phyloP scores from a whole-genome alignment of 1,284 basidiomycete genomes.

The Ganoderma multipileum region DNA sequence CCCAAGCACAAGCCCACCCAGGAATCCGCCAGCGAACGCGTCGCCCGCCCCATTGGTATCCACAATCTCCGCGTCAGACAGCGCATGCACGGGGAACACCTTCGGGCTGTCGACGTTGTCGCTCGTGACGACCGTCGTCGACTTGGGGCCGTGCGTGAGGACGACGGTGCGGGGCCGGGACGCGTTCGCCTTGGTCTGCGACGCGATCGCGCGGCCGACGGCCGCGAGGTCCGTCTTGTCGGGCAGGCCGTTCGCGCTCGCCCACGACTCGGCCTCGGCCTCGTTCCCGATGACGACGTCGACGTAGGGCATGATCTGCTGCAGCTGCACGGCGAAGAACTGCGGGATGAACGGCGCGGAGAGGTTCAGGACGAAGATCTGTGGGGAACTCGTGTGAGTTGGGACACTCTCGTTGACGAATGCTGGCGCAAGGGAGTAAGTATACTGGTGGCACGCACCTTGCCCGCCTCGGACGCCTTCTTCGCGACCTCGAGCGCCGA shows the following conservation, averaged over 20 bases:
- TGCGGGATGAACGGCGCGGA: constrained; percentile 98
- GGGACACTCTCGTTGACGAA: neutral
- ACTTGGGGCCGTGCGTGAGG: constrained; percentile 90
- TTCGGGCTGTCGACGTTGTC: constrained; percentile 60
- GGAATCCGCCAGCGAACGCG: constrained; percentile 97
- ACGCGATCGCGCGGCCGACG: constrained; percentile 79
- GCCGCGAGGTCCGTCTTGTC: constrained; percentile 68
- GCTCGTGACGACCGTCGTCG: constrained; percentile 82
- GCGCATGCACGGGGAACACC: constrained; percentile 68
- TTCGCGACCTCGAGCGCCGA: constrained; percentile 81
- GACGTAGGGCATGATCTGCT: constrained; percentile 81
- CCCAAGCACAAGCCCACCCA: constrained; percentile 86
- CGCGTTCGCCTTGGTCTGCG: constrained; percentile 72
- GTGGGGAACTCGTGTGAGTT: neutral
- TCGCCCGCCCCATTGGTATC: constrained; percentile 99
- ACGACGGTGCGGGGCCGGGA: constrained; percentile 84
- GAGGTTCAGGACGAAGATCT: constrained; percentile 93
- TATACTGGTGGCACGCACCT: constrained; percentile 63
- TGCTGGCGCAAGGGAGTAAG: no score
- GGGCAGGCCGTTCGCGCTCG: constrained; percentile 65
- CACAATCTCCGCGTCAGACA: constrained; percentile 79
- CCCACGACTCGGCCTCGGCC: constrained; percentile 91
- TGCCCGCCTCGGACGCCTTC: constrained; percentile 79
- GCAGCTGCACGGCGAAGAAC: constrained; percentile 89
- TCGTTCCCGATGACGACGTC: constrained; percentile 96